phyloP scores from a whole-genome alignment of 805 yeast species.

The Pichia californica region DNA sequence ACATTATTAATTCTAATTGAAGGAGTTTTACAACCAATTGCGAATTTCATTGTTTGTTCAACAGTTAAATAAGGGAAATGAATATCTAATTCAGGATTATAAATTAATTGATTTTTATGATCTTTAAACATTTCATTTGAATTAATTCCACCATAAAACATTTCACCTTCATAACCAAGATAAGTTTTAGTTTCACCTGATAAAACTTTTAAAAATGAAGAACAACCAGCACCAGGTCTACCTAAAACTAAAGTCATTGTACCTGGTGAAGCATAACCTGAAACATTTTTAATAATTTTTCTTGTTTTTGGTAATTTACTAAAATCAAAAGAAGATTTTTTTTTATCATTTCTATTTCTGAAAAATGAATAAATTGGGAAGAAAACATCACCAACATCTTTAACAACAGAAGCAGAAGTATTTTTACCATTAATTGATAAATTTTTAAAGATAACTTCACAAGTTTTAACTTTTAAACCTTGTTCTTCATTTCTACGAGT shows the following conservation, averaged over 20 bases:
- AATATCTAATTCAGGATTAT: constrained; percentile 48
- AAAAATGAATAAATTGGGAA: constrained; percentile 24
- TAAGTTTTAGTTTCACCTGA: constrained; percentile 40
- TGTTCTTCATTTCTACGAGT: constrained; percentile 38
- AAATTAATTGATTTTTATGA: constrained; percentile 42
- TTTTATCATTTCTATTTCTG: constrained; percentile 15
- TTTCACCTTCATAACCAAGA: constrained; percentile 33
- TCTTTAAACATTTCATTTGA: constrained; percentile 40
- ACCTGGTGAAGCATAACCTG: constrained; percentile 36
- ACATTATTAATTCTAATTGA: constrained; percentile 33
- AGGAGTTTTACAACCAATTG: constrained; percentile 55
- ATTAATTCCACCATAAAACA: constrained; percentile 42
- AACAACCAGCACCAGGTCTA: constrained; percentile 61
- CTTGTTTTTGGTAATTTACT: constrained; percentile 15
- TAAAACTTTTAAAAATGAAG: constrained; percentile 42
- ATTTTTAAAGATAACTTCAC: constrained; percentile 38
- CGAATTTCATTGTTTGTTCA: constrained; percentile 49
- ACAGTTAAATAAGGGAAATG: constrained; percentile 52
- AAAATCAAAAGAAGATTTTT: constrained; percentile 19
- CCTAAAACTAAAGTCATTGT: constrained; percentile 49
- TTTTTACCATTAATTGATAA: constrained; percentile 42
- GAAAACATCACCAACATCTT: constrained; percentile 41
- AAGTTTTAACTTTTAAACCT: constrained; percentile 35
- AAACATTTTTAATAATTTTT: constrained; percentile 17
- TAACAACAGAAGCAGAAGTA: constrained; percentile 37